phyloP scores from a whole-genome alignment of 371 early-diverging fungal species.

The Zychaea mexicana region DNA sequence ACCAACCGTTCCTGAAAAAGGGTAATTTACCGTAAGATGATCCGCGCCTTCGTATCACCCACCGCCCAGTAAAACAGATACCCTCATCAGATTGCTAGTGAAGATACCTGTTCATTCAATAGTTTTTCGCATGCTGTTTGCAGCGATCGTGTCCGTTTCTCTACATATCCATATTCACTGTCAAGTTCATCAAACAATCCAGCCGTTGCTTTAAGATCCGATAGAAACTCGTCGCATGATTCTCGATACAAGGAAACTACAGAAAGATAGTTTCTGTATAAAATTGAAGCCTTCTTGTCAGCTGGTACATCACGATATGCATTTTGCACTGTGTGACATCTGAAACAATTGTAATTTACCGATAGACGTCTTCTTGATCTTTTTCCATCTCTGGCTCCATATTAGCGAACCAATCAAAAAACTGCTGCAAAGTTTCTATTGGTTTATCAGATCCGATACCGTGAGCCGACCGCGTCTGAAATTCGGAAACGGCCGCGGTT shows the following conservation, averaged over 20 bases:
- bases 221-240: slow-evolving; percentile 61
- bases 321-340: background rate
- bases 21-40: background rate
- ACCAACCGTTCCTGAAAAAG: slow-evolving; percentile 55
- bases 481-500: slow-evolving; percentile 33
- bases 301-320: background rate
- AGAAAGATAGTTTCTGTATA: slow-evolving; percentile 51
- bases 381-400: slow-evolving; percentile 82
- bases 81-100: no score
- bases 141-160: slow-evolving; percentile 71
- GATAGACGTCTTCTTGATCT: slow-evolving; percentile 83
- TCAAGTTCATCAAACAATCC: slow-evolving; percentile 62
- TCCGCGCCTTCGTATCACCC: background rate
- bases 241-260: slow-evolving; percentile 51
- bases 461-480: slow-evolving; percentile 28
- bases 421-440: slow-evolving; percentile 86
- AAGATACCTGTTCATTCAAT: slow-evolving; percentile 72
- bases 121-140: slow-evolving; percentile 80
- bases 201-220: slow-evolving; percentile 53
- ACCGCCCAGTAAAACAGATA: background rate
- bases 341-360: slow-evolving; percentile 36
- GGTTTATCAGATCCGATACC: slow-evolving; percentile 50
- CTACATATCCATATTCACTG: slow-evolving; percentile 73
- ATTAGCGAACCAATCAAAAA: slow-evolving; percentile 87
- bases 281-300: background rate